Conservation (phyloP, 108 stramenopile genomes). For the Cyclostephanos invisitatus region DNA sequence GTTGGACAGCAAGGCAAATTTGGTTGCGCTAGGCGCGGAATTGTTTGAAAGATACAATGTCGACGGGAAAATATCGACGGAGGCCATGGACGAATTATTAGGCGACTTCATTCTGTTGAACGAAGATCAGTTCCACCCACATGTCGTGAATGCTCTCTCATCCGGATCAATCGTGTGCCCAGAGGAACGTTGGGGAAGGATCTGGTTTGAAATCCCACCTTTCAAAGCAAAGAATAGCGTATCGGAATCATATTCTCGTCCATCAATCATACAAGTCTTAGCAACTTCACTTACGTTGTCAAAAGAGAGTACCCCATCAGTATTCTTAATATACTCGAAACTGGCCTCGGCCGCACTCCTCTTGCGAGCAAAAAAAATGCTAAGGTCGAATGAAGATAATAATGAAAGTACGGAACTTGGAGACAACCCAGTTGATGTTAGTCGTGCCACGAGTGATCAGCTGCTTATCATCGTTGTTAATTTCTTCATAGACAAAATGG, state of each 20-base stretch:
- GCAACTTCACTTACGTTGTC: slow-evolving; percentile 28
- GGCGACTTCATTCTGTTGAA: slow-evolving; percentile 62
- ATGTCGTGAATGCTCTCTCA: not conserved
- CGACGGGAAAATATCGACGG: slow-evolving; percentile 30
- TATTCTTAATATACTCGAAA: slow-evolving; percentile 32
- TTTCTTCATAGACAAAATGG: slow-evolving; percentile 48
- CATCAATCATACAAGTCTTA: slow-evolving; percentile 45
- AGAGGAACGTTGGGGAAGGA: slow-evolving; percentile 32
- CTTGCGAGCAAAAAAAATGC: slow-evolving; percentile 13
- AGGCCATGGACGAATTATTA: slow-evolving; percentile 66
- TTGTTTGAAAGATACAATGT: slow-evolving; percentile 68
- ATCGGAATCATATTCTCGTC: slow-evolving; percentile 20
- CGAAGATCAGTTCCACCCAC: slow-evolving; percentile 36
- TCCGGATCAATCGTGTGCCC: not conserved
- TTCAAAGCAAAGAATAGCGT: slow-evolving; percentile 16
- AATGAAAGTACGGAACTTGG: not conserved
- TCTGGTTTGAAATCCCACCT: slow-evolving; percentile 41
- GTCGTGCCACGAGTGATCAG: slow-evolving; percentile 6
- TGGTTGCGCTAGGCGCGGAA: slow-evolving; percentile 55
- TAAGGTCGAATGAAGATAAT: slow-evolving; percentile 1
- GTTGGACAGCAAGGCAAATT: slow-evolving; percentile 30
- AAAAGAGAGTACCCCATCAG: slow-evolving; percentile 20
- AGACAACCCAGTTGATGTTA: slow-evolving; percentile 6
- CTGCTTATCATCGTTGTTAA: slow-evolving; percentile 16
- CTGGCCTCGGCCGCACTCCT: slow-evolving; percentile 25